These are phyloP conservation scores for Colletotrichum euphorbiae DNA, from an alignment of 2,329 filamentous ascomycete species.

Conservation along the genomic window DNA sequence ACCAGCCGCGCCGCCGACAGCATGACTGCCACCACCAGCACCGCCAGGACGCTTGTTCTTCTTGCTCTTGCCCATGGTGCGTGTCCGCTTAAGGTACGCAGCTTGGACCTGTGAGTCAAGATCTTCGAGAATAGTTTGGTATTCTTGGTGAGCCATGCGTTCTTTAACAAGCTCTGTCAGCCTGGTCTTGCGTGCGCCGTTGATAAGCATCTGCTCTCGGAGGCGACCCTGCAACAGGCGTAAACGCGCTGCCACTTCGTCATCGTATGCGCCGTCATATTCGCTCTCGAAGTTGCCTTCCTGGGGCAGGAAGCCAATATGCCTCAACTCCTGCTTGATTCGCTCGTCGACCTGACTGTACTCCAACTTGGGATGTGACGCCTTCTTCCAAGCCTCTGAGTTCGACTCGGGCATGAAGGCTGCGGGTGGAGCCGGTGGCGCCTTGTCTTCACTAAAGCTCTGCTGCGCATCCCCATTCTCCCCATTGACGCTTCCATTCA, in stretches of 20 bases:
- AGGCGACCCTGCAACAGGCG: slow-evolving; percentile 86
- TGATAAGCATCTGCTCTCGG: slow-evolving; percentile 84
- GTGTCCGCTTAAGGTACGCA: slow-evolving; percentile 94
- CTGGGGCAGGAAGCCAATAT: slow-evolving; percentile 85
- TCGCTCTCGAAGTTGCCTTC: slow-evolving; percentile 73
- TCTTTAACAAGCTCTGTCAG: slow-evolving; percentile 90
- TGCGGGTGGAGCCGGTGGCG: slow-evolving; percentile 69
- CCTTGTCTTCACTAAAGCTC: slow-evolving; percentile 50
- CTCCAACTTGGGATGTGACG: slow-evolving; percentile 80
- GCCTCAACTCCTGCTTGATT: slow-evolving; percentile 88
- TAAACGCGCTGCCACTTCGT: slow-evolving; percentile 91
- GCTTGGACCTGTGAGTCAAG: slow-evolving; percentile 94
- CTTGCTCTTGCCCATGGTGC: slow-evolving; percentile 93
- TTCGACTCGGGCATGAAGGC: slow-evolving; percentile 83
- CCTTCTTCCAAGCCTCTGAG: slow-evolving; percentile 82
- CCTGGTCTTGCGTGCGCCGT: slow-evolving; percentile 89
- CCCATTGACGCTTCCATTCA: slow-evolving; percentile 61
- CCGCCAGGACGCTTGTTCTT: slow-evolving; percentile 86
- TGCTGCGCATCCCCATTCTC: slow-evolving; percentile 54
- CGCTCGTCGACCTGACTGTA: slow-evolving; percentile 91
- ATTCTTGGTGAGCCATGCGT: slow-evolving; percentile 96
- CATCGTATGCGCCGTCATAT: slow-evolving; percentile 91
- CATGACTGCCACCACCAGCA: slow-evolving; percentile 77
- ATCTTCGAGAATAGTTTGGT: slow-evolving; percentile 95
- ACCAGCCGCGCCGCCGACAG: slow-evolving; percentile 66